These are phyloP conservation scores for Candida schatavii DNA, from an alignment of 805 yeast genomes.

Conservation along the genomic window DNA sequence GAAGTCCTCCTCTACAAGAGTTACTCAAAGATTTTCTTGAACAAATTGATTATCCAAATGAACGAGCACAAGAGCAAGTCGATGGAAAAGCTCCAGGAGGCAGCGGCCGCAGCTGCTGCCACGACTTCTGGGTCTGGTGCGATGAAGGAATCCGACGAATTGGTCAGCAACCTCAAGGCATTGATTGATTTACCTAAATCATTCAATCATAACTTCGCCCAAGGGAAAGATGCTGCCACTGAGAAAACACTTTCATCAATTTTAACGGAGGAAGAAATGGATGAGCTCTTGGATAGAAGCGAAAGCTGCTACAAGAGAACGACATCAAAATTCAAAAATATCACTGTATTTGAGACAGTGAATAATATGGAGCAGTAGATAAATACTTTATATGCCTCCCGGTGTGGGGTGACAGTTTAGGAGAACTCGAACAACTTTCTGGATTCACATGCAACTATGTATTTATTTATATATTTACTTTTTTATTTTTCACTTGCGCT, in stretches of 20 bases:
- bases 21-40: slow-evolving; percentile 74
- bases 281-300: slow-evolving; percentile 41
- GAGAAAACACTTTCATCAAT: background rate
- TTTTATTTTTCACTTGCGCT: background rate
- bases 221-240: background rate
- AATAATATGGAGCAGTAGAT: slow-evolving; percentile 32
- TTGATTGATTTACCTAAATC: slow-evolving; percentile 6
- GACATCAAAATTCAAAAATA: slow-evolving; percentile 21
- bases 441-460: background rate
- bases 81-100: slow-evolving; percentile 20
- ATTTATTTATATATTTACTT: background rate
- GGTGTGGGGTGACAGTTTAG: too few relatives aligned
- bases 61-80: slow-evolving; percentile 35
- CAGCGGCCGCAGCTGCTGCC: slow-evolving; percentile 14
- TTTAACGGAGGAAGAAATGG: slow-evolving; percentile 36
- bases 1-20: slow-evolving; percentile 78
- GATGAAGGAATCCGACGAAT: slow-evolving; percentile 3
- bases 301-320: slow-evolving; percentile 21
- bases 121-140: background rate
- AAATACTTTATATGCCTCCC: too few relatives aligned
- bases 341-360: slow-evolving; percentile 35
- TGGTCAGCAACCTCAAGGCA: slow-evolving; percentile 14
- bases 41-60: slow-evolving; percentile 57
- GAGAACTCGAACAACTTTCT: too few relatives aligned
- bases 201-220: slow-evolving; percentile 1